A percentile compares a stretch with the other conserved stretches of the same genome.
Evolutionary conservation across 192 early-diverging fungal genomes (phyloP).

Genomic region (Dimargaris cristalligena): DNA sequence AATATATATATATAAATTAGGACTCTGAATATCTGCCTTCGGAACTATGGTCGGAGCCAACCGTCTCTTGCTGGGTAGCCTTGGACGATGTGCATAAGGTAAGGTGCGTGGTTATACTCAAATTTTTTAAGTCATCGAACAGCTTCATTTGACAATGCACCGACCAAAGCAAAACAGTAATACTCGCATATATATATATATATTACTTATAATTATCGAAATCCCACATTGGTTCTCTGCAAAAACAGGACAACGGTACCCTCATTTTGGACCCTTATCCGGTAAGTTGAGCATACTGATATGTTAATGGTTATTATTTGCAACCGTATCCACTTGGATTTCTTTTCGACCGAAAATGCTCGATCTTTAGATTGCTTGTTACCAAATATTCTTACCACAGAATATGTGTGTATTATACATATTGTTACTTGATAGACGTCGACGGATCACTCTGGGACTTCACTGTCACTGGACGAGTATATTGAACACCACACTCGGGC

Average conservation of each 20-base stretch:
- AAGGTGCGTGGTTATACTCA: not conserved
- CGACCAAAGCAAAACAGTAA: not conserved
- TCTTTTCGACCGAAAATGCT: too few species aligned
- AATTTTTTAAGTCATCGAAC: not conserved
- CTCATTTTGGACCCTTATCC: not conserved
- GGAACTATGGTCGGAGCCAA: not conserved
- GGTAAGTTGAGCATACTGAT: not conserved
- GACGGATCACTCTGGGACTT: not conserved
- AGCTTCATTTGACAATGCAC: not conserved
- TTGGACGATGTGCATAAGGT: not conserved
- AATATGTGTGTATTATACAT: not conserved
- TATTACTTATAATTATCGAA: not conserved
- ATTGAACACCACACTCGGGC: not conserved
- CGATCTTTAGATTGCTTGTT: not conserved
- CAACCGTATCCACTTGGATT: not conserved
- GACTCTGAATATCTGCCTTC: not conserved
- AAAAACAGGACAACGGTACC: not conserved
- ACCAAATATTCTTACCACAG: not conserved
- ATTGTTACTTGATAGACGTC: not conserved
- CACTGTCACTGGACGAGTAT: not conserved
- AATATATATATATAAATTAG: too few species aligned
- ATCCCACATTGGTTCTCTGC: not conserved
- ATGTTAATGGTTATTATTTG: not conserved
- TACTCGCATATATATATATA: not conserved
- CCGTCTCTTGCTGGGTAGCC: slow-evolving; percentile 4